phyloP scores from a whole-genome alignment of 169 alveolate genomes.

The Plasmodium vinckei region DNA sequence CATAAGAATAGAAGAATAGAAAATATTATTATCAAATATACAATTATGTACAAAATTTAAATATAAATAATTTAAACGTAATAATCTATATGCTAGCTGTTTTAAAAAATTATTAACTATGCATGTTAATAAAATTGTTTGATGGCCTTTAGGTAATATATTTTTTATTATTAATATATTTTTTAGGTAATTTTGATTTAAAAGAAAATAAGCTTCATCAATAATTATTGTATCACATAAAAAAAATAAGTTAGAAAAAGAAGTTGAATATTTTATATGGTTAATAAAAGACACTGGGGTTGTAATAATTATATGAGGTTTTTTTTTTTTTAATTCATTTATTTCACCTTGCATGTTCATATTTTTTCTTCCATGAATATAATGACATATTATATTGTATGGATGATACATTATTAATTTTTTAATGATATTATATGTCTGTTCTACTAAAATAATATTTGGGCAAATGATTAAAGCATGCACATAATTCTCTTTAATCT shows the following conservation, averaged over 20 bases:
- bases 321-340: conserved; percentile 56
- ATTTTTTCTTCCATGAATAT: conserved; percentile 71
- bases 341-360: conserved; percentile 67
- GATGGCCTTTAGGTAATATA: conserved; percentile 66
- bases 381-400: conserved; percentile 39
- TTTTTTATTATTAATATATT: conserved; percentile 59
- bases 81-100: conserved; percentile 58
- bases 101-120: conserved; percentile 64
- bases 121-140: conserved; percentile 57
- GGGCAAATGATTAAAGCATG: conserved; percentile 59
- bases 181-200: conserved; percentile 42
- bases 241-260: conserved; percentile 35
- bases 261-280: conserved; percentile 21
- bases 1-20: conserved; percentile 1
- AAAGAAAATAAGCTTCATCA: conserved; percentile 68
- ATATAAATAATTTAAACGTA: conserved; percentile 61
- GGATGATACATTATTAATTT: conserved; percentile 72
- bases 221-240: conserved; percentile 69
- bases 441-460: conserved; percentile 60
- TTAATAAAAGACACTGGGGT: conserved; percentile 54
- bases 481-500: conserved; percentile 31
- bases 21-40: conserved; percentile 26
- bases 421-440: conserved; percentile 36
- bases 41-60: conserved; percentile 63
- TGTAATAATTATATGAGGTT: conserved; percentile 58